Evolutionary conservation across 306 rosid genomes (phyloP), one percentile per base, ranked within the genome.

Genomic region (Styphnolobium japonicum): DNA sequence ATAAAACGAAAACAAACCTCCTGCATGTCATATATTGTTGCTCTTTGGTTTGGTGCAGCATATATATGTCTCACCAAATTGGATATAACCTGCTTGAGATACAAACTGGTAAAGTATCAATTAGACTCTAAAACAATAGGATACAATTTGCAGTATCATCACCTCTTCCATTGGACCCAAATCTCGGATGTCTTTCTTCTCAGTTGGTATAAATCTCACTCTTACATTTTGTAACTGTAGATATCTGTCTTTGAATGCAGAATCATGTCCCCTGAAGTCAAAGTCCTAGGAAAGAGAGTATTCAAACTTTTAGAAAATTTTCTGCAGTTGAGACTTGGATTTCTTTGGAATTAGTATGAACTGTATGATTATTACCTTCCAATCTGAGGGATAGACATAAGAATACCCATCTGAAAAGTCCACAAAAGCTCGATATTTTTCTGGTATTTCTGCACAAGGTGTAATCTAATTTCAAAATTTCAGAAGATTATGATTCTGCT

Each of bases 141-240:
- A 36, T 8, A 60, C 14, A 40, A 40, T 19, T 29, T 43, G 57
- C 12, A 73, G 46, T 46, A 27, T 49, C 12, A 60, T 77, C 77
- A 91, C 98, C 98, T 93, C 94, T 83, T 96, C 94, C 77, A 93
- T 52, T 76, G 97, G 91, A 84, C 99, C 99, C 87, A 90, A 75
- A 60, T 93, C 98, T 84, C 90, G 84, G 85, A 96, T 80, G 76
- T 96, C 99, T 70, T 82, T 89, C 82, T 93, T 96, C 51, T 80
- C 89, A 21, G 97, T 90, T 42, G 99, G 99, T 88, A 93, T 71
- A 49, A 96, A 96, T 87, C 90, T 89, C 77, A 96, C 99, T 82
- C 98, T 93, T 37, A 96, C 98, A 80, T 89, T 93, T 34, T 93
- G 98, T 68, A 96, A 81, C 66, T 93, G 99, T 78, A 93, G 63